Base-by-base conservation (phyloP, 768 basidiomycete species). In the Collybia sp. region DNA sequence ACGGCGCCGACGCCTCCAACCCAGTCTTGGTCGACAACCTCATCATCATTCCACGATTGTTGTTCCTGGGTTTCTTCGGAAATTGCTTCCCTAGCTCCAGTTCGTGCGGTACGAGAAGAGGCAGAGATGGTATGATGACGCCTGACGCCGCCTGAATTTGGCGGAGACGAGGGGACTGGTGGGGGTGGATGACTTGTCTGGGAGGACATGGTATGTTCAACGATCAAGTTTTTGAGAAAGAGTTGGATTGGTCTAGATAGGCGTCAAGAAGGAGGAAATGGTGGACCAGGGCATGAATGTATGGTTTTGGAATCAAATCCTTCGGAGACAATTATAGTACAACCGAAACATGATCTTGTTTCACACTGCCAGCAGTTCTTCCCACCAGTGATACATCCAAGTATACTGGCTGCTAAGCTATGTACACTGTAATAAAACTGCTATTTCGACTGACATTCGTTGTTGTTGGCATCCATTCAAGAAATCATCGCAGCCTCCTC, bases 41-140 rank as follows among this genome's bases (percentile, higher is more conserved):
- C 86, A 58, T 90, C 88, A 49, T 88, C 84, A 59, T 80, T 79
- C 77, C 80, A 85, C 37, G 66, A 67, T 37, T 76, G 72, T 57
- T 69, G 67, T 46, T 71, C 72, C 18, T 80, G 74, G 9, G 71
- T 64, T 60, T 88, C 86, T 57, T 88, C 87, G 39, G 79, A 80
- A 49, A 85, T 83, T 31, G 76, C 63, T 20, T 82, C 75, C 59
- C 79, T 81, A n/a, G 79, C 75, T 39, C 65, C 71, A 13, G 78
- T 69, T 41, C 87, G 70, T 31, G 80, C 74, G 1, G 77, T 68
- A 54, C 88, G 77, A 42, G 85, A 85, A 17, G 85, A 73, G 10
- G 85, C 79, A 25, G 88, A 79, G 64, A 91, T 89, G 41, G 88
- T 91, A 58, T 91, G 88, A 62, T 90, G 85, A 30, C 88, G 79